These are phyloP conservation scores for Metschnikowia corniflorae DNA, from an alignment of 805 yeast genomes.

Conservation along the genomic window DNA sequence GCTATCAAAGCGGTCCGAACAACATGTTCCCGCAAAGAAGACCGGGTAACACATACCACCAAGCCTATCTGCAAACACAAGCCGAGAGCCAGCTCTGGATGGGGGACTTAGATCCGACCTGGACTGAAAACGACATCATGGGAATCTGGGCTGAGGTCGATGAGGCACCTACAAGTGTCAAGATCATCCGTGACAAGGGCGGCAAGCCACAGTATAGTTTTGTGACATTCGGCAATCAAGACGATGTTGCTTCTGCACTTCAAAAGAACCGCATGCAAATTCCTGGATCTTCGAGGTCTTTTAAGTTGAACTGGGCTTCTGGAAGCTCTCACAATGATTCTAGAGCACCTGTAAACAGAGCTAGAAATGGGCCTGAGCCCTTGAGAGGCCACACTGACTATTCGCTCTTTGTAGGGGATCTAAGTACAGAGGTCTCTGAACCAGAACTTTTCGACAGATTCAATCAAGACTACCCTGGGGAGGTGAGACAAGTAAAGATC, in stretches of 20 bases:
- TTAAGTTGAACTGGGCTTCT: slow-evolving; percentile 81
- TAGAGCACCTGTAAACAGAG: slow-evolving; percentile 1
- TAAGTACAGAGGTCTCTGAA: slow-evolving; percentile 72
- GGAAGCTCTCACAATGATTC: slow-evolving; percentile 34
- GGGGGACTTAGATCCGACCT: slow-evolving; percentile 86
- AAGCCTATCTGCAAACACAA: slow-evolving; percentile 17
- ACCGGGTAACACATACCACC: slow-evolving; percentile 12
- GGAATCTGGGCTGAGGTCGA: slow-evolving; percentile 71
- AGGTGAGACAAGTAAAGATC: slow-evolving; percentile 67
- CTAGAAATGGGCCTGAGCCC: slow-evolving; percentile 2
- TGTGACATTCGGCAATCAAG: slow-evolving; percentile 62
- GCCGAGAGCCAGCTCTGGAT: slow-evolving; percentile 58
- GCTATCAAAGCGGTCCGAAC: slow-evolving; percentile 2
- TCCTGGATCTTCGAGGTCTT: slow-evolving; percentile 54
- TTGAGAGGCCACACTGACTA: slow-evolving; percentile 34
- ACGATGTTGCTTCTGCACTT: slow-evolving; percentile 63
- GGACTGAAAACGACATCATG: slow-evolving; percentile 69
- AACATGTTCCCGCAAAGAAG: slow-evolving; percentile 6
- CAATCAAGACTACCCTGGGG: slow-evolving; percentile 63
- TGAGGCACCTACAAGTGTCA: slow-evolving; percentile 56
- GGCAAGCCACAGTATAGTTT: slow-evolving; percentile 59
- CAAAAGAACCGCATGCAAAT: slow-evolving; percentile 64
- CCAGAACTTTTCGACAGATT: slow-evolving; percentile 60
- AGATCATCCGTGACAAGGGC: slow-evolving; percentile 66
- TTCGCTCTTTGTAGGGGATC: slow-evolving; percentile 84